Evolutionary conservation across 169 alveolate genomes (phyloP), one percentile per base, ranked within the genome.

Genomic region (Eimeria sp.): DNA sequence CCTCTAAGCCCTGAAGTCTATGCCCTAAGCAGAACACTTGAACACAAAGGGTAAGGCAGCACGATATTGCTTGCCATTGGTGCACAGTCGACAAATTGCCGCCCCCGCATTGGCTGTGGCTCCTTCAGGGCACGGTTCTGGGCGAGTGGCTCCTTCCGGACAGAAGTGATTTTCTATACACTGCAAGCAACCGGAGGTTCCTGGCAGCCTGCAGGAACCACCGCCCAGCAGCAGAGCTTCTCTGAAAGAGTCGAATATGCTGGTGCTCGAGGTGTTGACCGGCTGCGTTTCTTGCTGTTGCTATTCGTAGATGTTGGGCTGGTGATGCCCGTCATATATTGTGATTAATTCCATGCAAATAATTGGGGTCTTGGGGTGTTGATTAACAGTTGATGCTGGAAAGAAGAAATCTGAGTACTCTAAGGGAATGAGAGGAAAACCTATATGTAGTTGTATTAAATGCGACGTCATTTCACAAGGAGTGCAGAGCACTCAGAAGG

Each of bases 141-240:
- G 75, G 30, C 91, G 58, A 57, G 30, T 9, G 58, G 91, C 54
- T 10, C 91, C 91, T 9, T 51, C 75, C 2, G 61, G 54, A 54
- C 91, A 83, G 51, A 83, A 83, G 40, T 83, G 91, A n/a, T 54
- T 54, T 27, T 83, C 91, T 51, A 54, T 43, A n/a, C 91, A 83
- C 75, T 83, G 91, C 54, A 83, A 25, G 75, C 91, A 83, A 20
- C 65, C 91, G 11, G 91, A 22, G 22, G 91, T 83, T 47, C 91
- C 91, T 10, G 91, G 91, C 73, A 83, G 76, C n/a, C 91, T 83
- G 91, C 70, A 30, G 47, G 40, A 34, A 34, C 40, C 51, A 43
- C 43, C 51, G 18, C 83, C 30, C 84, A 16, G 84, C 54, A 43
- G 57, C 84, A 40, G 58, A 54, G 63, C 63, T 1, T 54, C 22